phyloP scores from a whole-genome alignment of 2,329 filamentous ascomycete genomes.

The Colletotrichum cereale region DNA sequence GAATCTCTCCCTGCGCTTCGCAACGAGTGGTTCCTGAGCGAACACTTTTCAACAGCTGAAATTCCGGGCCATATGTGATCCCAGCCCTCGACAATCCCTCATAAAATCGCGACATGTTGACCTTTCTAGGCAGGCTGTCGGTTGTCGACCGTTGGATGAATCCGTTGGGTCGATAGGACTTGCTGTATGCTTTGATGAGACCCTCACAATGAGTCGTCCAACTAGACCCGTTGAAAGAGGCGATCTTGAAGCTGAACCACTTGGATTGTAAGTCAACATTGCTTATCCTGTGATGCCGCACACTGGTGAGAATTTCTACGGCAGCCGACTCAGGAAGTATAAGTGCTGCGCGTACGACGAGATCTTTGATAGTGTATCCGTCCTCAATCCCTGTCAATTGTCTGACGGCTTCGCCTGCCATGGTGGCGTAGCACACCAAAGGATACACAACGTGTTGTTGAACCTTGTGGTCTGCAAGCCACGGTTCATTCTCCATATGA shows the following conservation, averaged over 20 bases:
- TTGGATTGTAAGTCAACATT: background rate
- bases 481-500: background rate
- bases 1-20: background rate
- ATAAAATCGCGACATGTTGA: background rate
- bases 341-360: constrained; percentile 18
- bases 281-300: constrained; percentile 4
- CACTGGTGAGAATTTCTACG: constrained; percentile 12
- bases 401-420: constrained; percentile 29
- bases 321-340: constrained; percentile 5
- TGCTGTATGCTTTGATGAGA: background rate
- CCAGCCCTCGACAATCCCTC: background rate
- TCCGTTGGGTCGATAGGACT: background rate
- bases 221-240: constrained; percentile 5
- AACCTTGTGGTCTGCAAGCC: constrained; percentile 25
- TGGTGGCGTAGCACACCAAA: constrained; percentile 13
- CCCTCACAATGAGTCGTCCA: constrained; percentile 26
- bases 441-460: constrained; percentile 17
- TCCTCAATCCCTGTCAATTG: constrained; percentile 9
- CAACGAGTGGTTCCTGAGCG: background rate
- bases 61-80: constrained; percentile 1
- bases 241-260: constrained; percentile 21
- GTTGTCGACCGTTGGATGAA: background rate
- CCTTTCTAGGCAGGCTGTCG: constrained; percentile 8
- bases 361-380: constrained; percentile 25
- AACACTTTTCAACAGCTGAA: background rate